A percentile compares a stretch with the other conserved stretches of the same genome.
phyloP scores from a whole-genome alignment of 2,329 filamentous ascomycete genomes.

The Fusarium brevicatenulatum region DNA sequence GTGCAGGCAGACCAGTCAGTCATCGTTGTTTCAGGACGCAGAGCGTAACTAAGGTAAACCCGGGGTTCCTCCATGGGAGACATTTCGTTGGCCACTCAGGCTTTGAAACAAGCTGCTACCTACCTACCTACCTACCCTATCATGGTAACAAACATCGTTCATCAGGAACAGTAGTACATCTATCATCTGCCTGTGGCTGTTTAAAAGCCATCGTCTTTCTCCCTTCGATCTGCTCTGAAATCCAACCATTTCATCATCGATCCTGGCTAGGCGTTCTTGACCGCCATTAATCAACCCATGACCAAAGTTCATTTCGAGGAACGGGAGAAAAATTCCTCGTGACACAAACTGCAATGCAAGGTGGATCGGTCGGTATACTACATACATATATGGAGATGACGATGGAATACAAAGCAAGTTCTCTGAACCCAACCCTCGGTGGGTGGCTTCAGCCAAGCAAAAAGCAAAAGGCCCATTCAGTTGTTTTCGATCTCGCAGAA shows the following conservation, averaged over 20 bases:
- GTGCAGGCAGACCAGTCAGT: constrained; percentile 2
- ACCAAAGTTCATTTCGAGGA: constrained; percentile 1
- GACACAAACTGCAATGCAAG: constrained; percentile 8
- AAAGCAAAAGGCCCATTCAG: constrained; percentile 1
- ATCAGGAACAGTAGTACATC: neutral
- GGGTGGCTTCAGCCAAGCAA: neutral
- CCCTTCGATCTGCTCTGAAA: neutral
- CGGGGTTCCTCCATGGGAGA: neutral
- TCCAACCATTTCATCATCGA: constrained; percentile 14
- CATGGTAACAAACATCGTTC: neutral
- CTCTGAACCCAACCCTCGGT: neutral
- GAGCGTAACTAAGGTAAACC: neutral
- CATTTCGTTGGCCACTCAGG: neutral
- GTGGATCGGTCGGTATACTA: neutral
- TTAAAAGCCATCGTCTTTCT: neutral
- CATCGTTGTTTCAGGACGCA: neutral
- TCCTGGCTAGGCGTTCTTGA: constrained; percentile 7
- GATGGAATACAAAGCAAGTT: constrained; percentile 28
- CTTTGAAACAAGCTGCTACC: neutral
- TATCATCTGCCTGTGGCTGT: neutral
- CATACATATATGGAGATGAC: constrained; percentile 1
- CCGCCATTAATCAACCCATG: constrained; percentile 23
- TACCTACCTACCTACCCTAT: neutral
- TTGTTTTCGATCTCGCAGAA: neutral
- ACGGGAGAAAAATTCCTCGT: neutral